Percentiles rank a stretch among this genome's conserved stretches.
Evolutionary conservation across 768 basidiomycete species (phyloP).

Genomic region (Boletellus emodensis): DNA sequence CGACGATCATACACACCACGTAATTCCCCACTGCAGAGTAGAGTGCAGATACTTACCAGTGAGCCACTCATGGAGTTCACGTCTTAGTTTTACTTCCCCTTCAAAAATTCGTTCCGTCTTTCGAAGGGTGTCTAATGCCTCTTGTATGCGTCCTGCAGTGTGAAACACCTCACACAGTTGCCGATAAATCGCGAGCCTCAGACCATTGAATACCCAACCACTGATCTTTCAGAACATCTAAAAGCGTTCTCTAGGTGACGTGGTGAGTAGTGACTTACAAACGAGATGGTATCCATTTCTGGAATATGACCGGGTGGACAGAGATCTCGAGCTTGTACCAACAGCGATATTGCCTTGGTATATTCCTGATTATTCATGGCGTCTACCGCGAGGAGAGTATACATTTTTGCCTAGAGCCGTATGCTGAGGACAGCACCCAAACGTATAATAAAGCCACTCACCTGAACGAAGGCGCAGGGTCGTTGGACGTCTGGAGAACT

Average conservation of each 20-base stretch:
- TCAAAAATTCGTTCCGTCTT: conserved; percentile 4
- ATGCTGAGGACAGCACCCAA: not conserved
- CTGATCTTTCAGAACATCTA: conserved; percentile 5
- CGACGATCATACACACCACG: not conserved
- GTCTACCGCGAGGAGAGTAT: conserved; percentile 8
- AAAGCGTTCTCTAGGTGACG: not conserved
- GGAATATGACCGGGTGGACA: conserved; percentile 9
- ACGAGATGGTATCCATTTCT: conserved; percentile 11
- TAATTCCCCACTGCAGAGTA: not conserved
- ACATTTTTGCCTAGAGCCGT: conserved; percentile 14
- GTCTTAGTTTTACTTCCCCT: conserved; percentile 7
- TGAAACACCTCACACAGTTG: conserved; percentile 10
- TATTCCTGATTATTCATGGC: conserved; percentile 1
- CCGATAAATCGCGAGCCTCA: conserved; percentile 7
- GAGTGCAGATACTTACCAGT: conserved; percentile 1
- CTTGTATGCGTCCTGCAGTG: not conserved
- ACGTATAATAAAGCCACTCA: not conserved
- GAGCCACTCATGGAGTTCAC: conserved; percentile 7
- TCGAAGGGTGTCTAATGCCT: not conserved
- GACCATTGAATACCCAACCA: conserved; percentile 15
- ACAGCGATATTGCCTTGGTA: not conserved
- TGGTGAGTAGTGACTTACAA: conserved; percentile 5
- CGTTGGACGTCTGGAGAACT: not conserved
- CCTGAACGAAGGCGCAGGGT: conserved; percentile 12
- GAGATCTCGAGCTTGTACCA: conserved; percentile 5